A percentile compares a stretch with the other conserved stretches of the same genome.
Evolutionary conservation across 176 grass and related monocot species (phyloP).

Genomic region (Eleusine coracana): DNA sequence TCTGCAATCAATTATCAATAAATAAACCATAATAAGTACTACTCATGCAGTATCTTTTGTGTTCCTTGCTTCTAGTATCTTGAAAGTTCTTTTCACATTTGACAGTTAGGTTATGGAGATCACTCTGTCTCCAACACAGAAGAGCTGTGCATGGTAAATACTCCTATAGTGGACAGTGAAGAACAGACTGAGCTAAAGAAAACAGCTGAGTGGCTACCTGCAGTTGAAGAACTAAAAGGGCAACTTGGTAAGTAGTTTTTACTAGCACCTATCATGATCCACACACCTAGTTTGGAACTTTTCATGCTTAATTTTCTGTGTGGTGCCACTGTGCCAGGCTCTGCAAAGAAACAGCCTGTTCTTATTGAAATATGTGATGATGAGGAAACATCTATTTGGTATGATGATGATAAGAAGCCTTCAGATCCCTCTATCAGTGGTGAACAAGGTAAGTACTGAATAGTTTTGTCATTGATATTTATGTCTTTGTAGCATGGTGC

Average conservation of each 20-base stretch:
- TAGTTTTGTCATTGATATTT: not conserved
- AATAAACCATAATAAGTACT: not conserved
- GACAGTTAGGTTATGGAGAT: slow-evolving; percentile 86
- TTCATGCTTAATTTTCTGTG: not conserved
- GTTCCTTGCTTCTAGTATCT: slow-evolving; percentile 6
- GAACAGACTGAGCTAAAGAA: slow-evolving; percentile 69
- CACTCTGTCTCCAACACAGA: slow-evolving; percentile 66
- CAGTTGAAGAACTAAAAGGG: slow-evolving; percentile 84
- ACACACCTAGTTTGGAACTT: not conserved
- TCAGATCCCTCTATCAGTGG: not conserved
- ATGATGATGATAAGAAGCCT: slow-evolving; percentile 1
- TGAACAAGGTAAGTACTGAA: not conserved
- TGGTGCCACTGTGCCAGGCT: slow-evolving; percentile 4
- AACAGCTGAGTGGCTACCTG: slow-evolving; percentile 62
- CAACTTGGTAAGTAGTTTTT: slow-evolving; percentile 60
- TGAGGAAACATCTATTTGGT: slow-evolving; percentile 15
- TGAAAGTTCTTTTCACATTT: slow-evolving; percentile 41
- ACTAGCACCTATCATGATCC: slow-evolving; percentile 6
- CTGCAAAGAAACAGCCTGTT: not conserved
- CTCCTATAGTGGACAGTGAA: slow-evolving; percentile 74
- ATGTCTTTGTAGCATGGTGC: not conserved
- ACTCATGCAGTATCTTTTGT: slow-evolving; percentile 8
- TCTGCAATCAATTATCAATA: slow-evolving; percentile 2
- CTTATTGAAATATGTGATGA: slow-evolving; percentile 24
- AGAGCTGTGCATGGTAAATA: slow-evolving; percentile 70